A percentile compares a stretch with the other conserved stretches of the same genome.
Conservation (phyloP, 225 moss, liverwort and hornwort species). For the Rhytidiadelphus loreus region DNA sequence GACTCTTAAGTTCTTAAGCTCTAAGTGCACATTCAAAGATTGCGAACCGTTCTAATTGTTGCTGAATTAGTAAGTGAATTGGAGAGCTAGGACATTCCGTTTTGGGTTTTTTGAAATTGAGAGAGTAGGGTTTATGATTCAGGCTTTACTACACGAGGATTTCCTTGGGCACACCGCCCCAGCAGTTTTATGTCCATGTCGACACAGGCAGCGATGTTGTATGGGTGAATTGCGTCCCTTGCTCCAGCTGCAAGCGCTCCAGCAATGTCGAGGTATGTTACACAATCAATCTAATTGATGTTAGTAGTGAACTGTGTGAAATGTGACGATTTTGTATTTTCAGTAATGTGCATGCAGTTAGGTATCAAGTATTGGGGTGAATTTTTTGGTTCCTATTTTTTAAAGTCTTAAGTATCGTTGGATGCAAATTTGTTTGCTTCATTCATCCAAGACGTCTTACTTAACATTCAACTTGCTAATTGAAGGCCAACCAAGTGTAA, state of each 20-base stretch:
- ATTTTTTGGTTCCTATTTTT: neutral
- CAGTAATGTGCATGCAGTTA: neutral
- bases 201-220: constrained; percentile 92
- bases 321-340: neutral
- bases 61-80: neutral
- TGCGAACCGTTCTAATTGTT: neutral
- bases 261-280: constrained; percentile 28
- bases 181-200: constrained; percentile 69
- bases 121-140: neutral
- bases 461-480: neutral
- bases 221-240: constrained; percentile 89
- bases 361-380: neutral
- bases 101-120: neutral
- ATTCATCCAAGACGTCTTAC: neutral
- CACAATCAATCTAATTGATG: neutral
- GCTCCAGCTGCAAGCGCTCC: constrained; percentile 37
- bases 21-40: neutral
- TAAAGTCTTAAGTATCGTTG: neutral
- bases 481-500: neutral
- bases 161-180: constrained; percentile 58
- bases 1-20: neutral
- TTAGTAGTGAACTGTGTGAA: neutral
- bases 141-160: constrained; percentile 84
- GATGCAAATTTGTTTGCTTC: neutral
- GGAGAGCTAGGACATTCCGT: neutral